Percentiles rank a stretch among this genome's conserved stretches.
phyloP scores from a whole-genome alignment of 768 basidiomycete species.

The Termitomyces sp. region DNA sequence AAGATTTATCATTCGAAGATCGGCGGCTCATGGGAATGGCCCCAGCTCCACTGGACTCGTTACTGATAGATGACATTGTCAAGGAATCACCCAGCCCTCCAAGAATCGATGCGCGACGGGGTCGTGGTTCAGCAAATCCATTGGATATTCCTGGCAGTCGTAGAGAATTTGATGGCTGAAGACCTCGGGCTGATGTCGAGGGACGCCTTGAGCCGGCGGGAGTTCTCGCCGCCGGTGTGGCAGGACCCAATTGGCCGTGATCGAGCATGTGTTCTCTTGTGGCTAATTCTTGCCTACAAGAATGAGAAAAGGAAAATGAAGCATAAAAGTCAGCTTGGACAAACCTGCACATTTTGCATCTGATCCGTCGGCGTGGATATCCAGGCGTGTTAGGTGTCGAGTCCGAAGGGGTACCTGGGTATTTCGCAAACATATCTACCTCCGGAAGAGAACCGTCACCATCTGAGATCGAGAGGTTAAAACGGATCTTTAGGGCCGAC shows the following conservation, averaged over 20 bases:
- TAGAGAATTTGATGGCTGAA: conserved; percentile 19
- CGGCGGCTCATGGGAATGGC: conserved; percentile 8
- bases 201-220: conserved; percentile 29
- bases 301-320: not conserved
- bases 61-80: conserved; percentile 33
- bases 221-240: conserved; percentile 49
- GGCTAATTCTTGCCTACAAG: conserved; percentile 70
- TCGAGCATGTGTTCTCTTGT: conserved; percentile 92
- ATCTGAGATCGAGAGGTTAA: conserved; percentile 35
- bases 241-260: conserved; percentile 72
- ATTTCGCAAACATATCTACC: conserved; percentile 73
- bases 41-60: conserved; percentile 3
- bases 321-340: conserved; percentile 4
- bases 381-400: conserved; percentile 57
- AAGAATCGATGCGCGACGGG: conserved; percentile 25
- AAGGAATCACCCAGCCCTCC: conserved; percentile 27
- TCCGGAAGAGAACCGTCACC: conserved; percentile 64
- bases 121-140: conserved; percentile 14
- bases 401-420: conserved; percentile 59
- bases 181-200: conserved; percentile 15
- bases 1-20: conserved; percentile 10
- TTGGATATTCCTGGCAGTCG: conserved; percentile 16
- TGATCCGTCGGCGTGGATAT: conserved; percentile 52
- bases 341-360: conserved; percentile 90
- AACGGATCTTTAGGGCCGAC: conserved; percentile 13